Conservation (phyloP, 805 yeast genomes). For the Candida sakaeoensis region DNA sequence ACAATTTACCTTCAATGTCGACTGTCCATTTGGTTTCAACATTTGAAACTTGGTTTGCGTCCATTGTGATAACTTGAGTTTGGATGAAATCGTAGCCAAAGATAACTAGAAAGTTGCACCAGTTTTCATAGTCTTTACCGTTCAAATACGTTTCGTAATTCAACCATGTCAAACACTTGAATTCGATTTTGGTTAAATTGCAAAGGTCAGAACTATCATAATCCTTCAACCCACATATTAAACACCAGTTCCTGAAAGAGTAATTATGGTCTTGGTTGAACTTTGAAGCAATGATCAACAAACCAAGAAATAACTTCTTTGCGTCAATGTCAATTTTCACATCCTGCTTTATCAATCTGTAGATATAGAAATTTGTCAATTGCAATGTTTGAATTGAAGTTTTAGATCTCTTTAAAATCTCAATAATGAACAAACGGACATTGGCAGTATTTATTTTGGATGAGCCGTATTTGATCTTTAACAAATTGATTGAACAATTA, state of each 20-base stretch:
- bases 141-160: slow-evolving; percentile 57
- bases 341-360: slow-evolving; percentile 35
- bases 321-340: slow-evolving; percentile 30
- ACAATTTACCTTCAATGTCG: slow-evolving; percentile 21
- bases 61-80: slow-evolving; percentile 26
- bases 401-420: slow-evolving; percentile 26
- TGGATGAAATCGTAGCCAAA: slow-evolving; percentile 43
- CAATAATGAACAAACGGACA: slow-evolving; percentile 43
- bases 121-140: slow-evolving; percentile 42
- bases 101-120: slow-evolving; percentile 41
- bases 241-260: slow-evolving; percentile 68
- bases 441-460: slow-evolving; percentile 9
- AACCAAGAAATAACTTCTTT: slow-evolving; percentile 62
- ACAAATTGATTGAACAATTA: slow-evolving; percentile 32
- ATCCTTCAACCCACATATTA: slow-evolving; percentile 55
- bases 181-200: slow-evolving; percentile 53
- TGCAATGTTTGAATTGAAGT: slow-evolving; percentile 62
- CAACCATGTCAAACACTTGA: slow-evolving; percentile 47
- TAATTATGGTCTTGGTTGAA: slow-evolving; percentile 71
- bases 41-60: slow-evolving; percentile 16
- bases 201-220: slow-evolving; percentile 21
- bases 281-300: slow-evolving; percentile 69
- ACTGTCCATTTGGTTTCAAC: slow-evolving; percentile 19
- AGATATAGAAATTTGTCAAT: slow-evolving; percentile 62
- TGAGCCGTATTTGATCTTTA: slow-evolving; percentile 22